phyloP scores from a whole-genome alignment of 2,329 filamentous ascomycete genomes.

The Beauveria sp. region DNA sequence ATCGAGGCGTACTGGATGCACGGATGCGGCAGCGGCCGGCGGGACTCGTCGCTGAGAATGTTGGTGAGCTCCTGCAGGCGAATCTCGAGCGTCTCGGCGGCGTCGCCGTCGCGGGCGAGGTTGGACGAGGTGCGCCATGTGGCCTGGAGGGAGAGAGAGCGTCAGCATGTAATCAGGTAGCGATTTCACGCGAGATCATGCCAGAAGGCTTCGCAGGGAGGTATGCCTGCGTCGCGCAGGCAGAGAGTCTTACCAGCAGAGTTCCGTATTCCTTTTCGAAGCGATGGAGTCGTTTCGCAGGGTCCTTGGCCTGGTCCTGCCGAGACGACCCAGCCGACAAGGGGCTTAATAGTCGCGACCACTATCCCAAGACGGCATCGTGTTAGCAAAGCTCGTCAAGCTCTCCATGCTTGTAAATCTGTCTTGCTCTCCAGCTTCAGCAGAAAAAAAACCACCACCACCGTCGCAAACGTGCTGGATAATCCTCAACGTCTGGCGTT shows the following conservation, averaged over 20 bases:
- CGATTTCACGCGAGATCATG: neutral
- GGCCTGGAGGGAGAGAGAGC: constrained; percentile 24
- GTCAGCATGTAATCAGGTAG: neutral
- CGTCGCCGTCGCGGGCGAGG: constrained; percentile 51
- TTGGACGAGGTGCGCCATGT: constrained; percentile 56
- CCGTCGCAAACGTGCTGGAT: neutral
- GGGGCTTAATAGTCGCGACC: constrained; percentile 60
- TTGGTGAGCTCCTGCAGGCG: constrained; percentile 57
- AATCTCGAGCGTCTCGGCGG: constrained; percentile 54
- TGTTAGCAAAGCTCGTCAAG: constrained; percentile 3
- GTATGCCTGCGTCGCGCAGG: too few relatives aligned
- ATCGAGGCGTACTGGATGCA: constrained; percentile 82
- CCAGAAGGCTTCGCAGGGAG: too few relatives aligned
- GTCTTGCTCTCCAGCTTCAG: neutral
- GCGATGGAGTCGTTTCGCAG: constrained; percentile 54
- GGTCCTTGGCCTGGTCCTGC: constrained; percentile 55
- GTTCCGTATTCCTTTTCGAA: constrained; percentile 61
- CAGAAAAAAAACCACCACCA: neutral
- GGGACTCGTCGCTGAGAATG: constrained; percentile 82
- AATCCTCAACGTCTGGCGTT: neutral
- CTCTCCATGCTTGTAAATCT: neutral
- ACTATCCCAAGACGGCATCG: constrained; percentile 32
- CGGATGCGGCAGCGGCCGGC: constrained; percentile 79
- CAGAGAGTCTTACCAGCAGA: constrained; percentile 40
- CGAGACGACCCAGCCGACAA: constrained; percentile 47